Evolutionary conservation across 2,329 filamentous ascomycete species (phyloP).

Genomic region (Epichloe baconii): DNA sequence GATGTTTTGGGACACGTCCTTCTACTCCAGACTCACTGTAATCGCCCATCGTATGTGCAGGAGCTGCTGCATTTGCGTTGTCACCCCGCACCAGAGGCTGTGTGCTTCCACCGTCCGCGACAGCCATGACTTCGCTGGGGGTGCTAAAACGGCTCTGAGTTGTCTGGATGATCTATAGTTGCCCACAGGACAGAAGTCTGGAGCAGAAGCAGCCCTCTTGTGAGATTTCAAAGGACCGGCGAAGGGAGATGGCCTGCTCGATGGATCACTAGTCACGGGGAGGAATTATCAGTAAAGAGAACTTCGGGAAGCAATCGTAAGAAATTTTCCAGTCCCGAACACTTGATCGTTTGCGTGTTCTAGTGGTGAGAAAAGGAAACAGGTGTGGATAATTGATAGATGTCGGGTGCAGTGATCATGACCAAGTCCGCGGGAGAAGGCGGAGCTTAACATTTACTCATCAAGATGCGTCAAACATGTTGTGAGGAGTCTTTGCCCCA

Average conservation of each 20-base stretch:
- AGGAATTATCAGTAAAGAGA: neutral
- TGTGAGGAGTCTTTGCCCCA: neutral
- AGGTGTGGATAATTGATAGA: neutral
- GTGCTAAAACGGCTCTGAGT: conserved; percentile 9
- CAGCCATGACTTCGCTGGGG: conserved; percentile 8
- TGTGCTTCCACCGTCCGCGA: neutral
- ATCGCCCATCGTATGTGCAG: neutral
- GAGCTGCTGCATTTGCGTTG: neutral
- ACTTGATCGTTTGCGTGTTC: neutral
- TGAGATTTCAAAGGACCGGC: conserved; percentile 22
- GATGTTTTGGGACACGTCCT: neutral
- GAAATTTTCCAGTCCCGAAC: neutral
- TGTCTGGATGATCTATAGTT: conserved; percentile 5
- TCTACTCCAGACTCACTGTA: neutral
- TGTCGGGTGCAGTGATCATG: neutral
- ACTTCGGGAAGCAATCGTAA: neutral
- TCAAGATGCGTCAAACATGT: neutral
- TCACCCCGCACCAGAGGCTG: neutral
- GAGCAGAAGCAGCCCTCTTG: conserved; percentile 37
- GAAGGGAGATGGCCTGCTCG: conserved; percentile 6
- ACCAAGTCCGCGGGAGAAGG: neutral
- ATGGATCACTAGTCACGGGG: conserved; percentile 8
- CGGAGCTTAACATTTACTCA: neutral
- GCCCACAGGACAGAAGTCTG: conserved; percentile 24
- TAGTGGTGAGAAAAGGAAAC: neutral